Conservation (phyloP, 2,329 filamentous ascomycete species). For the Paradendryphiella salina region DNA sequence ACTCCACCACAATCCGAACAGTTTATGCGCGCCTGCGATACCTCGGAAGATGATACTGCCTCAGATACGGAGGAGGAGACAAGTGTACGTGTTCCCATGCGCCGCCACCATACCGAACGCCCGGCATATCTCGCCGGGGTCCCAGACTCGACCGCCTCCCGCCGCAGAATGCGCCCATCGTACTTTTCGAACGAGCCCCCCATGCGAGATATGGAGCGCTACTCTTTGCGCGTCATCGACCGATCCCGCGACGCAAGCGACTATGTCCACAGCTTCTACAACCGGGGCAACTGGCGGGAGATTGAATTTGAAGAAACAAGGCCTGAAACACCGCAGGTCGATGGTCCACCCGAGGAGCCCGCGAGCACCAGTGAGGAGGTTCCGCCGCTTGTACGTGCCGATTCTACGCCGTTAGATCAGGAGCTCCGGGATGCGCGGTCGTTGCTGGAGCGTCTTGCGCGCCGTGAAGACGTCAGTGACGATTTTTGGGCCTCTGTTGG, state of each 20-base stretch:
- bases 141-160: conserved; percentile 10
- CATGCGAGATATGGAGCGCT: conserved; percentile 29
- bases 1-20: conserved; percentile 44
- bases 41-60: conserved; percentile 46
- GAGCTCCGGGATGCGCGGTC: conserved; percentile 68
- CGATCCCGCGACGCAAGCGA: conserved; percentile 33
- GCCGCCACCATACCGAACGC: conserved; percentile 31
- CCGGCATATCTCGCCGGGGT: conserved; percentile 6
- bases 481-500: conserved; percentile 70
- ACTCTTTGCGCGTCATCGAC: conserved; percentile 36
- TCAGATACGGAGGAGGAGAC: conserved; percentile 59
- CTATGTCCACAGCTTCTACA: conserved; percentile 38
- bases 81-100: conserved; percentile 13
- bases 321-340: conserved; percentile 19
- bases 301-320: conserved; percentile 10
- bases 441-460: conserved; percentile 70
- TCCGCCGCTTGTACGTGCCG: conserved; percentile 9
- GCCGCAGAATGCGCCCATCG: conserved; percentile 23
- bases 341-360: conserved; percentile 26
- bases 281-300: conserved; percentile 8
- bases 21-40: conserved; percentile 58
- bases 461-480: conserved; percentile 75
- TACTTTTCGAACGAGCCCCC: conserved; percentile 37
- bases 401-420: conserved; percentile 32
- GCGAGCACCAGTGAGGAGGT: conserved; percentile 22